Conservation (phyloP, 1,284 basidiomycete species). For the Dichomitus squalens region DNA sequence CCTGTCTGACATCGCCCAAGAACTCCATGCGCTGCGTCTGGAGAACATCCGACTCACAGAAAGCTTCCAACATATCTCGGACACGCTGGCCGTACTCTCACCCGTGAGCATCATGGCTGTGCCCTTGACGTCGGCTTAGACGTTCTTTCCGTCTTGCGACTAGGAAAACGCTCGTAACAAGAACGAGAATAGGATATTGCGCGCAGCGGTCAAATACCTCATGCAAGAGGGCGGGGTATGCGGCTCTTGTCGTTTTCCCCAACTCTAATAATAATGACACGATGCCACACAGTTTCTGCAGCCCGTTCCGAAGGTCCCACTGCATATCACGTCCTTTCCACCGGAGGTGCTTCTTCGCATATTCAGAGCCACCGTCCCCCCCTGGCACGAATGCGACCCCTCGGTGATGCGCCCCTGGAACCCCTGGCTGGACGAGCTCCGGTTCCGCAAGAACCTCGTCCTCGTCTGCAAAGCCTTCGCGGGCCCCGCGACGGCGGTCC, state of each 20-base stretch:
- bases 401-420: conserved; percentile 5
- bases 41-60: conserved; percentile 4
- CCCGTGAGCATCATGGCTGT: neutral
- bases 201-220: conserved; percentile 9
- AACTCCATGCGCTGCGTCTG: conserved; percentile 3
- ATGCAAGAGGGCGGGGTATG: conserved; percentile 12
- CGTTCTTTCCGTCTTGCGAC: too few species aligned
- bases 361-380: conserved; percentile 3
- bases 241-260: neutral
- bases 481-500: conserved; percentile 8
- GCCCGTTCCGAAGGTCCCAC: neutral
- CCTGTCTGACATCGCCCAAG: conserved; percentile 12
- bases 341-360: conserved; percentile 14
- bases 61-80: neutral
- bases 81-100: neutral
- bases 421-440: conserved; percentile 9
- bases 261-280: neutral
- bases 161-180: neutral
- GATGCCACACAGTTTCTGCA: conserved; percentile 4
- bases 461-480: conserved; percentile 16
- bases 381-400: conserved; percentile 9
- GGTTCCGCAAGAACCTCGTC: conserved; percentile 12
- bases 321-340: neutral
- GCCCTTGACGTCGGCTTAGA: neutral
- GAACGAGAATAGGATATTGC: neutral